These are phyloP conservation scores for Phoma sp. DNA, from an alignment of 2,329 filamentous ascomycete species.

Conservation along the genomic window DNA sequence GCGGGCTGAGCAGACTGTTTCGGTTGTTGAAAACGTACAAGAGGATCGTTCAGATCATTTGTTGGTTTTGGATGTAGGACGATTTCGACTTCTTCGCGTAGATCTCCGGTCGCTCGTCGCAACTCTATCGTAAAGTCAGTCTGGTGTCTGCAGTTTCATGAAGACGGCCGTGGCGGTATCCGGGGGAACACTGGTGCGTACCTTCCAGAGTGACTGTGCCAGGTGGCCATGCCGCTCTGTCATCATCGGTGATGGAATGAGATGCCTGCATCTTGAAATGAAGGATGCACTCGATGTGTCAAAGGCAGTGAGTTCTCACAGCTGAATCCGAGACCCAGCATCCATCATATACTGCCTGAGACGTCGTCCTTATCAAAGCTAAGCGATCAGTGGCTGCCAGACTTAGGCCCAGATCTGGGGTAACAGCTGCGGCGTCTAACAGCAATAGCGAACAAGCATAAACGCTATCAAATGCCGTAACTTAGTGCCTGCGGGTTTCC, in stretches of 20 bases:
- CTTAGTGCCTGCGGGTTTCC: neutral
- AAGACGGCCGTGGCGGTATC: neutral
- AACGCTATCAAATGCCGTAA: conserved; percentile 3
- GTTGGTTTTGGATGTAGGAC: conserved; percentile 12
- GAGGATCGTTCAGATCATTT: conserved; percentile 15
- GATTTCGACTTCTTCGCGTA: conserved; percentile 7
- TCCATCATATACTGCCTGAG: conserved; percentile 1
- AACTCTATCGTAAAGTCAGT: neutral
- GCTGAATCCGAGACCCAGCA: neutral
- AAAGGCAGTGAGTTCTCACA: neutral
- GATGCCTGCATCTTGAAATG: conserved; percentile 4
- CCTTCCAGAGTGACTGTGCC: conserved; percentile 20
- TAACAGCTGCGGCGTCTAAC: conserved; percentile 1
- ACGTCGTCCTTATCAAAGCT: conserved; percentile 2
- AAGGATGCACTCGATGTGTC: neutral
- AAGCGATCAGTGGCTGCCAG: conserved; percentile 1
- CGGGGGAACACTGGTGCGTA: neutral
- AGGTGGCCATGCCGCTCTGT: conserved; percentile 12
- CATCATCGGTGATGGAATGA: neutral
- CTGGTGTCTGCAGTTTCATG: neutral
- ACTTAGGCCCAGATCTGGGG: conserved; percentile 6
- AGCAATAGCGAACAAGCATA: neutral
- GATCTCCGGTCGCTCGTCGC: conserved; percentile 1
- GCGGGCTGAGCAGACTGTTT: neutral
- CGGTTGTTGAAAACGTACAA: neutral